These are phyloP conservation scores for Apiospora malaysiana DNA, from an alignment of 2,329 filamentous ascomycete genomes.

Conservation along the genomic window DNA sequence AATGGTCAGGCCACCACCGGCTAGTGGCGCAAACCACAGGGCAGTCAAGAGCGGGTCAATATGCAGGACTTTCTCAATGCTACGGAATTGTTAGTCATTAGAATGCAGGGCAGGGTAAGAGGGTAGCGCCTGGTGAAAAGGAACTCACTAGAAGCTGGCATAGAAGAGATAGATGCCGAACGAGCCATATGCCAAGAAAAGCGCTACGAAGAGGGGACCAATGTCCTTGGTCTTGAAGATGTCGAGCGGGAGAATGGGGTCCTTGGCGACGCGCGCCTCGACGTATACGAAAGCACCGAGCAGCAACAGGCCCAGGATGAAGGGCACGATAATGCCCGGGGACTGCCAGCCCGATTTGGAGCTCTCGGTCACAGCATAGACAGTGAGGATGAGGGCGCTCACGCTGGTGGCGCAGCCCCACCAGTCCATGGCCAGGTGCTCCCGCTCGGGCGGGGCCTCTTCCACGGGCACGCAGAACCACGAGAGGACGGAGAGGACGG, in stretches of 20 bases:
- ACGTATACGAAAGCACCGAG: conserved; percentile 67
- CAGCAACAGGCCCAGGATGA: conserved; percentile 64
- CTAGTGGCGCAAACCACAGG: conserved; percentile 70
- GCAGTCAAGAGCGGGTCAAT: conserved; percentile 65
- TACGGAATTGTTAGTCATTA: conserved; percentile 34
- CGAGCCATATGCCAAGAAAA: conserved; percentile 70
- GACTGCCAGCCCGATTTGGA: conserved; percentile 12
- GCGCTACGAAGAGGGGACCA: conserved; percentile 60
- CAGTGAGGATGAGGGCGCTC: conserved; percentile 67
- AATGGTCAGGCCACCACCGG: conserved; percentile 68
- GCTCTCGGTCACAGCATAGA: conserved; percentile 72
- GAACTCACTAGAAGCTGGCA: conserved; percentile 48
- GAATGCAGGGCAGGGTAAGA: neutral
- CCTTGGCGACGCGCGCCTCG: conserved; percentile 69
- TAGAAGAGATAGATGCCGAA: conserved; percentile 73
- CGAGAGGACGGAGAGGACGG: conserved; percentile 23
- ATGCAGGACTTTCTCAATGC: conserved; percentile 63
- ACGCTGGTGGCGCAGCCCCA: conserved; percentile 64
- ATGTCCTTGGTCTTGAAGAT: conserved; percentile 72
- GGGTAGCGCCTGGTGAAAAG: neutral
- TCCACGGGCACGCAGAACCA: conserved; percentile 25
- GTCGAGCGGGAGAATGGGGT: conserved; percentile 70
- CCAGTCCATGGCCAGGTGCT: conserved; percentile 65
- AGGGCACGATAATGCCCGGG: conserved; percentile 51
- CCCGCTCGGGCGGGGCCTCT: conserved; percentile 27